Base-by-base conservation (phyloP, 2,329 filamentous ascomycete genomes). In the Massarina eburnea region DNA sequence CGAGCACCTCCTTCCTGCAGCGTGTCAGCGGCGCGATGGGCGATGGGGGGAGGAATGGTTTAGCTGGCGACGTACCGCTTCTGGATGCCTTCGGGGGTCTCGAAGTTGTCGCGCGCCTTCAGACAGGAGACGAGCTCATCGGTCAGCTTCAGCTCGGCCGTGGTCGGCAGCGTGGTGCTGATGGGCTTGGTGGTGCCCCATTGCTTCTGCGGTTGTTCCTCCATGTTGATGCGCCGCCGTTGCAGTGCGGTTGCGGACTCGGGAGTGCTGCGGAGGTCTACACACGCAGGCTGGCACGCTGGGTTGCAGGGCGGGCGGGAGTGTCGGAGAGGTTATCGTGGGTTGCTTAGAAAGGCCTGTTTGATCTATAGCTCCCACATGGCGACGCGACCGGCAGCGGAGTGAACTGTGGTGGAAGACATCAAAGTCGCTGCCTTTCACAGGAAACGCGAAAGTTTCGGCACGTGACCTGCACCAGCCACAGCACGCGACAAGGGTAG, bases 41-140 rank as follows among this genome's bases (percentile, higher is more conserved):
- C 19, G 20, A 29, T 12, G 1, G 6, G 15, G 8, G 10, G 7
- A 32, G 18, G 24, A 8, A 3, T 10, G 30, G 41, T n/a, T n/a
- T n/a, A n/a, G 33, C 20, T 10, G 10, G 26, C 18, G 10, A 41
- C 59, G 50, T 73, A 89, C 89, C 91, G 86, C 69, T 88, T 90
- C 52, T 89, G 81, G 3, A 89, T 95, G 66, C 95, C 94, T 34
- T 88, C 80, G 12, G 84, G 80, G 41, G 82, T 83, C 72, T 97
- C 94, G 61, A 96, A 99, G 41, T 94, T 96, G 72, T 95, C 92
- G 72, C 96, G 89, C 32, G 79, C 79, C 68, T 90, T 90, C 50
- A 99, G 76, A 72, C 96, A 91, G 45, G 88, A 83, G 45, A 96
- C 81, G 35, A 99, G 80, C 45, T 85, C 79, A 56, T 90, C 85